Conservation (phyloP, 2,329 filamentous ascomycete species). For the Phoma sp. region DNA sequence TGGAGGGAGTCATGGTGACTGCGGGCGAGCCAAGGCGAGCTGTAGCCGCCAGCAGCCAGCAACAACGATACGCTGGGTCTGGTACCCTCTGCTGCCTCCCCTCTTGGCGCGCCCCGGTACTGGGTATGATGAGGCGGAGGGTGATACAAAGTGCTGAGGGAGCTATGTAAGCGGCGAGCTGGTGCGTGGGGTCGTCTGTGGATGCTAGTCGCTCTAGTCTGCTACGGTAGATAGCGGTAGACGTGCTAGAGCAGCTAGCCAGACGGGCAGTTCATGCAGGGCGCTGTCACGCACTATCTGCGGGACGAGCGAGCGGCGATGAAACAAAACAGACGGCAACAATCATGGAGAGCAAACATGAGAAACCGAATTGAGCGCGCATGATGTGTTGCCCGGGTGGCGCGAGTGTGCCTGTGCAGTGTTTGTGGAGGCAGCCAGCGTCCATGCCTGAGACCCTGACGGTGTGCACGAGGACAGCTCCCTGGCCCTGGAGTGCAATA, state of each 20-base stretch:
- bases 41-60: too few relatives aligned
- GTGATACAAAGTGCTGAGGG: conserved; percentile 5
- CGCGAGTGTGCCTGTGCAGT: not conserved
- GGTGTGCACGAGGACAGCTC: conserved; percentile 9
- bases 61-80: not conserved
- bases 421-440: not conserved
- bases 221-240: too few relatives aligned
- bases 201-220: too few relatives aligned
- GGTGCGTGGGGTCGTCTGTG: conserved; percentile 11
- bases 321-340: conserved; percentile 3
- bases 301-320: conserved; percentile 7
- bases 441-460: conserved; percentile 15
- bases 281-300: conserved; percentile 15
- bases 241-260: too few relatives aligned
- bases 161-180: conserved; percentile 2
- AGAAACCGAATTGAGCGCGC: not conserved
- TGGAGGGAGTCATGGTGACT: conserved; percentile 3
- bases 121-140: not conserved
- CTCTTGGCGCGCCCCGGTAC: not conserved
- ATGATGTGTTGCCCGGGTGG: conserved; percentile 10
- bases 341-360: conserved; percentile 1
- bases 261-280: conserved; percentile 23
- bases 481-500: too few relatives aligned
- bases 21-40: not conserved
- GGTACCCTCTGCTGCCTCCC: not conserved